Conservation (phyloP, 495 filamentous ascomycete species). For the Aspergillus carlsbadensis region DNA sequence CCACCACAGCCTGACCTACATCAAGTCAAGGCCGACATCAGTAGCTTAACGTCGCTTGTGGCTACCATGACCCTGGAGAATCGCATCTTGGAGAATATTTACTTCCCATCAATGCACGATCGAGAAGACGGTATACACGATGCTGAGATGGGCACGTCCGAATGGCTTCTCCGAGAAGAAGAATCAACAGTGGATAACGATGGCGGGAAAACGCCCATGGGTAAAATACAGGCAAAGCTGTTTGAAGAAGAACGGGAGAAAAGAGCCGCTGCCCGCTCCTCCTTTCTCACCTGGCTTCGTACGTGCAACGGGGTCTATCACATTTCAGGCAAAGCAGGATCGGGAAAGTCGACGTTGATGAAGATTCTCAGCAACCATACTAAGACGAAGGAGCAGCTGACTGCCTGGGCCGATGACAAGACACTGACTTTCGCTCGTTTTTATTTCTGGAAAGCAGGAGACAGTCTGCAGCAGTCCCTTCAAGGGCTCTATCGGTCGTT, state of each 20-base stretch:
- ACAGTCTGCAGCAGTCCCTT: conserved; percentile 36
- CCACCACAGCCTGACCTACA: not conserved
- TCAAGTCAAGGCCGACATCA: too few relatives aligned
- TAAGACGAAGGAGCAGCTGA: conserved; percentile 14
- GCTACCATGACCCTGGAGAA: not conserved
- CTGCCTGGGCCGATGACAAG: conserved; percentile 30
- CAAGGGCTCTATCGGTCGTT: conserved; percentile 44
- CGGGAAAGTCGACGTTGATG: conserved; percentile 49
- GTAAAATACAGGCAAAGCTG: not conserved
- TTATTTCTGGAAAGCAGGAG: conserved; percentile 48
- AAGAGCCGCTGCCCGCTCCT: not conserved
- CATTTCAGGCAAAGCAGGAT: conserved; percentile 41
- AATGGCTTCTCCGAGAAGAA: not conserved
- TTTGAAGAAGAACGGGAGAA: not conserved
- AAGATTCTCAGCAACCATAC: conserved; percentile 30
- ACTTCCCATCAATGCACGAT: not conserved
- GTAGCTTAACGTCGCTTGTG: not conserved
- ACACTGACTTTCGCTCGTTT: conserved; percentile 36
- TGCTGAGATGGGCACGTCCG: not conserved
- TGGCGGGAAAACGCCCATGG: not conserved
- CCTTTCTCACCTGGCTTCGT: conserved; percentile 30
- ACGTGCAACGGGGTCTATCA: conserved; percentile 30
- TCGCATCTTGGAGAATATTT: not conserved
- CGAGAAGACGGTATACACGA: not conserved
- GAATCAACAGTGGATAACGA: not conserved